These are phyloP conservation scores for Globisporangium megalacanthum DNA, from an alignment of 352 stramenopile genomes.

Conservation along the genomic window DNA sequence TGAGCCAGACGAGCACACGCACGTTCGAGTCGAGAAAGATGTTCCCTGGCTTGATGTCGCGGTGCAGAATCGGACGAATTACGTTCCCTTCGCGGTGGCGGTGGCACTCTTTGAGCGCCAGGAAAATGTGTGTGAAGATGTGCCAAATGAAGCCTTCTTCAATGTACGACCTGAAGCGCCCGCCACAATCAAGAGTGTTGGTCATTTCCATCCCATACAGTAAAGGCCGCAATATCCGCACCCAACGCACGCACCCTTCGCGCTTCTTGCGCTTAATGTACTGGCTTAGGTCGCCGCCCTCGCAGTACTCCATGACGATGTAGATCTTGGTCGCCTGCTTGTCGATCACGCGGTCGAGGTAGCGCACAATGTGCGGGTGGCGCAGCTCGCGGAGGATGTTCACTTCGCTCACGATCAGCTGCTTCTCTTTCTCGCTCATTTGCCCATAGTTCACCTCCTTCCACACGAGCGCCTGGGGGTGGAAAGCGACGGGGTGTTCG, in stretches of 20 bases:
- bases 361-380: conserved; percentile 91
- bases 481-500: no score
- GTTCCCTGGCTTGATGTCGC: conserved; percentile 91
- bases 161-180: conserved; percentile 65
- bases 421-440: conserved; percentile 93
- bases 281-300: conserved; percentile 85
- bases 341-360: conserved; percentile 93
- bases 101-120: conserved; percentile 90
- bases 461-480: conserved; percentile 84
- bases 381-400: conserved; percentile 92
- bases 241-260: conserved; percentile 49
- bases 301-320: conserved; percentile 95
- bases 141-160: conserved; percentile 93
- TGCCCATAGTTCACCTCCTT: conserved; percentile 91
- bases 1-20: conserved; percentile 13
- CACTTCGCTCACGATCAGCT: conserved; percentile 92
- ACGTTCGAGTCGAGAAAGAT: conserved; percentile 90
- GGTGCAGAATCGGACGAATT: conserved; percentile 83
- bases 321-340: conserved; percentile 91
- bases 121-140: conserved; percentile 90
- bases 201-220: no score
- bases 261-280: conserved; percentile 90
- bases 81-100: conserved; percentile 78
- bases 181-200: no score
- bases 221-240: no score